Evolutionary conservation across 208 protist genomes (phyloP), one percentile per base, ranked within the genome.

Genomic region (Willaertia magna): DNA sequence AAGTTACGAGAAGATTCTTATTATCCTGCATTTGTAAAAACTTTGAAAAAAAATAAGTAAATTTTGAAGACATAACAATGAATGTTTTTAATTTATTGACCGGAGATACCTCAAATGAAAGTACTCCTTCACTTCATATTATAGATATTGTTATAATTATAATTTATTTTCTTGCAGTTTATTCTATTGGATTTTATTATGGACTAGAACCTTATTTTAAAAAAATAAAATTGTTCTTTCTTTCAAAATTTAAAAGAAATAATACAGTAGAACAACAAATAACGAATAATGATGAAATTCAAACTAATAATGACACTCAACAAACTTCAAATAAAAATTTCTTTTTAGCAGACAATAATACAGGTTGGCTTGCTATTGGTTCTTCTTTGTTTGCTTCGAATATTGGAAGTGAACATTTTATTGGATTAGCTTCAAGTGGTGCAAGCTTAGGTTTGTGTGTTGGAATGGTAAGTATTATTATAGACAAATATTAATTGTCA

Each of bases 371-470:
- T 40, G 83, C 83, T 26, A 43, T 79, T 74, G 83, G 43, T 43
- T 79, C 44, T 26, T 46, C 30, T 42, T 22, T 85, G 9, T 85
- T 85, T 85, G 61, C 83, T 26, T 74, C 48, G 0, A 85, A 85
- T 43, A 85, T 85, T 74, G 83, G 83, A 20, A 30, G 34, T 43
- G 30, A 46, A 4, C 83, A 46, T 22, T 59, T 74, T 79, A n/a
- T 74, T 40, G 76, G 76, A 18, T 9, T 82, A 1, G 26, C 76
- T 40, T 51, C 48, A 11, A 34, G 22, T 40, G 76, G 76, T 39
- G 76, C 76, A 9, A 40, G 26, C 1, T 34, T 51, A 34, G 76
- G 76, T 40, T 51, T 82, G n/a, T 16, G 26, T 34, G 76, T 82
- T 55, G 47, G 48, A 22, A 82, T 82, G 76, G 47, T n/a, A n/a